phyloP scores from a whole-genome alignment of 169 alveolate genomes.

The Plasmodium vinckei region DNA sequence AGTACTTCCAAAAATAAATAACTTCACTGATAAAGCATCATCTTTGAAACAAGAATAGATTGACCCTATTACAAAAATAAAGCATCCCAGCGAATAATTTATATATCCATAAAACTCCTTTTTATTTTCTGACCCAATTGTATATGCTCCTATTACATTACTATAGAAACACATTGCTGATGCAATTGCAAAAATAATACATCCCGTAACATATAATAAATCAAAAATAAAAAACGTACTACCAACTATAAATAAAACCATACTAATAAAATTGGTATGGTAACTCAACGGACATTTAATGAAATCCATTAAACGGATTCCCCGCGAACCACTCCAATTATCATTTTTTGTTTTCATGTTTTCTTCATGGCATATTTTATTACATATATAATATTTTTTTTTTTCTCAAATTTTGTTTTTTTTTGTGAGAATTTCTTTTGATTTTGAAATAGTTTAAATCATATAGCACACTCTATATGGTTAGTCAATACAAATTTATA shows the following conservation, averaged over 20 bases:
- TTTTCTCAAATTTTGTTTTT: too few species aligned
- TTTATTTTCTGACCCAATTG: background rate
- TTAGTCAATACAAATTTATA: too few species aligned
- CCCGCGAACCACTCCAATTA: too few species aligned
- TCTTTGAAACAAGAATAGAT: conserved; percentile 51
- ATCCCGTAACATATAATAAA: conserved; percentile 31
- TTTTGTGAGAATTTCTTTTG: too few species aligned
- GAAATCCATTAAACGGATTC: background rate
- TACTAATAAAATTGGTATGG: conserved; percentile 50
- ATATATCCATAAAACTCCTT: conserved; percentile 34
- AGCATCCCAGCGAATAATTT: conserved; percentile 34
- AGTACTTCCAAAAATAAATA: conserved; percentile 43
- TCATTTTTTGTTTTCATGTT: too few species aligned
- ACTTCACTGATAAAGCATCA: conserved; percentile 19
- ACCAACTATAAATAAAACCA: conserved; percentile 50
- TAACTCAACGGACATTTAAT: conserved; percentile 37
- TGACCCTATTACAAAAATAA: conserved; percentile 30
- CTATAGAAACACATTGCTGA: conserved; percentile 41
- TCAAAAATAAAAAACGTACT: conserved; percentile 37
- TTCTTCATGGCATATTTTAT: too few species aligned
- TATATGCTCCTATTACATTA: conserved; percentile 17
- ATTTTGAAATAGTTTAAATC: too few species aligned
- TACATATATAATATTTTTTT: too few species aligned
- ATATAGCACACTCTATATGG: too few species aligned
- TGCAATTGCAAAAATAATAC: conserved; percentile 63